A percentile compares a stretch with the other conserved stretches of the same genome.
Conservation (phyloP, 441 rosid species). For the Eutrema salsugineum region DNA sequence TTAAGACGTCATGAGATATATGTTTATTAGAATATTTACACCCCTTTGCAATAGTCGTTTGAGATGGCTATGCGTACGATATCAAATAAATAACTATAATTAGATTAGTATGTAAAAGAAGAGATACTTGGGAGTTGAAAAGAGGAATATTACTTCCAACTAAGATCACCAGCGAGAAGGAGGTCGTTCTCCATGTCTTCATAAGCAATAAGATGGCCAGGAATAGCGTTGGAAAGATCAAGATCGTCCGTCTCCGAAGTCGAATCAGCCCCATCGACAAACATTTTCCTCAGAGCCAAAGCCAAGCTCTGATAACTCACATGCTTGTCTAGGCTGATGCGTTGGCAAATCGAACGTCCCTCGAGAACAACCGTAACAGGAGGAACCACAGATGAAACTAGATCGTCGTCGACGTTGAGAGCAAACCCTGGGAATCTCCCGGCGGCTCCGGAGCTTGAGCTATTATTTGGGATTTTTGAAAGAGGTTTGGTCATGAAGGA, state of each 20-base stretch:
- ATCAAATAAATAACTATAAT: background rate
- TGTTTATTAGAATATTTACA: background rate
- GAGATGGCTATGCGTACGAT: background rate
- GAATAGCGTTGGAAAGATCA: slow-evolving; percentile 76
- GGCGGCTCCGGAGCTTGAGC: slow-evolving; percentile 9
- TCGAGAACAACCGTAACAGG: slow-evolving; percentile 83
- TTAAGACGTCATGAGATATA: too few relatives aligned
- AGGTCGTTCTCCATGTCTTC: slow-evolving; percentile 93
- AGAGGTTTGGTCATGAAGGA: background rate
- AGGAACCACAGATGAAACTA: slow-evolving; percentile 64
- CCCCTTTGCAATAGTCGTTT: background rate
- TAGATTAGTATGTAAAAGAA: background rate
- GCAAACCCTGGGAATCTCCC: slow-evolving; percentile 36
- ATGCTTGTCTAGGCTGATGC: slow-evolving; percentile 74
- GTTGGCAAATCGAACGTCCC: slow-evolving; percentile 89
- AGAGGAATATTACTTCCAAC: slow-evolving; percentile 59
- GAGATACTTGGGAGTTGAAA: background rate
- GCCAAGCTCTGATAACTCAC: slow-evolving; percentile 79
- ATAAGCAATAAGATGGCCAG: slow-evolving; percentile 76
- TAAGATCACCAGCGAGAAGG: slow-evolving; percentile 88
- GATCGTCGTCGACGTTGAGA: slow-evolving; percentile 53
- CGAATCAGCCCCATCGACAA: slow-evolving; percentile 48
- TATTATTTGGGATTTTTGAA: slow-evolving; percentile 10
- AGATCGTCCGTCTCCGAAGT: slow-evolving; percentile 28
- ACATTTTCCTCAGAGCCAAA: slow-evolving; percentile 75